phyloP scores from a whole-genome alignment of 768 basidiomycete genomes.

The Amanita exitialis region DNA sequence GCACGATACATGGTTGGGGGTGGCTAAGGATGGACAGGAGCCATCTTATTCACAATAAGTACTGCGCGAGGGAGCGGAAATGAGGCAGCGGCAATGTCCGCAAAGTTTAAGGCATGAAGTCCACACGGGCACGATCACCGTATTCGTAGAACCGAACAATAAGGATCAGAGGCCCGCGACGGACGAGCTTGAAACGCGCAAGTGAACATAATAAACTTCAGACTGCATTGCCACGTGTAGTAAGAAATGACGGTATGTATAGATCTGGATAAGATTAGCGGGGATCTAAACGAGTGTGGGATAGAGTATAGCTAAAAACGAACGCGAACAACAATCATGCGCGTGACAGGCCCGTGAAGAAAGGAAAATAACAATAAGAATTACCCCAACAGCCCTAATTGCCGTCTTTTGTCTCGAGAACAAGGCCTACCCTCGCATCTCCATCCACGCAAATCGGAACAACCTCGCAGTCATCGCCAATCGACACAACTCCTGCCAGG shows the following conservation, averaged over 20 bases:
- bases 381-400: background rate
- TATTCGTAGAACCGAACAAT: background rate
- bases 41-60: constrained; percentile 2
- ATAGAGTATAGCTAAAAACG: background rate
- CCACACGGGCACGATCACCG: background rate
- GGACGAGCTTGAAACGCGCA: background rate
- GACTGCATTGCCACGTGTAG: background rate
- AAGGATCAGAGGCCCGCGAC: background rate
- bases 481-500: background rate
- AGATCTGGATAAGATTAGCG: constrained; percentile 5
- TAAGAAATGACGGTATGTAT: background rate
- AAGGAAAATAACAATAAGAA: background rate
- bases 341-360: background rate
- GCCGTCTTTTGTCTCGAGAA: background rate
- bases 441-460: background rate
- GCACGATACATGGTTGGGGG: background rate
- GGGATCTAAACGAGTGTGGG: background rate
- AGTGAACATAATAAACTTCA: background rate
- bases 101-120: background rate
- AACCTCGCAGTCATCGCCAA: background rate
- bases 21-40: background rate
- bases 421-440: background rate
- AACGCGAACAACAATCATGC: background rate
- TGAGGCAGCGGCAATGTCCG: background rate
- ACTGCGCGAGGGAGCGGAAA: background rate